Percentiles rank a stretch among this genome's conserved stretches.
Conservation (phyloP, 371 early-diverging fungal species). For the Rhizomucor pusillus region DNA sequence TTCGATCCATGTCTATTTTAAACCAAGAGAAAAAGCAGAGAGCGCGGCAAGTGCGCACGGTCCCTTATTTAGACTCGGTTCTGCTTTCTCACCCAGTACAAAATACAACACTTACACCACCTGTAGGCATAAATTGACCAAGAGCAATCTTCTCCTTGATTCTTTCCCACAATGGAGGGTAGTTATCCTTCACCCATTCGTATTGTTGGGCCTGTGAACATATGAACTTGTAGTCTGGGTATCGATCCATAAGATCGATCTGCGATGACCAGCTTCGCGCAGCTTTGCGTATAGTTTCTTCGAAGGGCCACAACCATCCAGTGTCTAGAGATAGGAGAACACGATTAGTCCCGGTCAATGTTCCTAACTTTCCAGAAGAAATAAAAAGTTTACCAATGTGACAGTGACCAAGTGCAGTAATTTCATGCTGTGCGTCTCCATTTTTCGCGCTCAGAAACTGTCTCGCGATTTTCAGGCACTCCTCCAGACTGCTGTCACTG, state of each 20-base stretch:
- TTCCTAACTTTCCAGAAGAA: too few species aligned
- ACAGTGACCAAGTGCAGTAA: slow-evolving; percentile 90
- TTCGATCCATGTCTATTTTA: slow-evolving; percentile 87
- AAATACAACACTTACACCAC: slow-evolving; percentile 61
- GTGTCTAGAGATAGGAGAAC: slow-evolving; percentile 38
- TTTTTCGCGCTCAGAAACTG: slow-evolving; percentile 63
- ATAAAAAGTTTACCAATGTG: slow-evolving; percentile 63
- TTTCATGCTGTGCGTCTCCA: slow-evolving; percentile 55
- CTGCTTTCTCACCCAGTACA: too few species aligned
- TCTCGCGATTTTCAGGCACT: slow-evolving; percentile 56
- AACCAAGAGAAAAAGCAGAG: too few species aligned
- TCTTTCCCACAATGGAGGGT: slow-evolving; percentile 80
- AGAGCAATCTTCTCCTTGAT: slow-evolving; percentile 65
- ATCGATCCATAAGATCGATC: slow-evolving; percentile 77
- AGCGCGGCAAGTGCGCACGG: too few species aligned
- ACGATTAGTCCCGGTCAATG: not conserved
- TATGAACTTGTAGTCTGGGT: slow-evolving; percentile 88
- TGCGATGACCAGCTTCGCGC: slow-evolving; percentile 89
- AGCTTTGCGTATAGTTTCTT: slow-evolving; percentile 94
- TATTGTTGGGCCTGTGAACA: slow-evolving; percentile 95
- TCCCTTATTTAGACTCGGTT: too few species aligned
- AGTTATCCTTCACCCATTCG: slow-evolving; percentile 85
- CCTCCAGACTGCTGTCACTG: slow-evolving; percentile 48
- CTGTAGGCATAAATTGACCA: slow-evolving; percentile 91
- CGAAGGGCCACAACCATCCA: slow-evolving; percentile 93